These are phyloP conservation scores for Epichloe typhina DNA, from an alignment of 2,329 filamentous ascomycete genomes.

Conservation along the genomic window DNA sequence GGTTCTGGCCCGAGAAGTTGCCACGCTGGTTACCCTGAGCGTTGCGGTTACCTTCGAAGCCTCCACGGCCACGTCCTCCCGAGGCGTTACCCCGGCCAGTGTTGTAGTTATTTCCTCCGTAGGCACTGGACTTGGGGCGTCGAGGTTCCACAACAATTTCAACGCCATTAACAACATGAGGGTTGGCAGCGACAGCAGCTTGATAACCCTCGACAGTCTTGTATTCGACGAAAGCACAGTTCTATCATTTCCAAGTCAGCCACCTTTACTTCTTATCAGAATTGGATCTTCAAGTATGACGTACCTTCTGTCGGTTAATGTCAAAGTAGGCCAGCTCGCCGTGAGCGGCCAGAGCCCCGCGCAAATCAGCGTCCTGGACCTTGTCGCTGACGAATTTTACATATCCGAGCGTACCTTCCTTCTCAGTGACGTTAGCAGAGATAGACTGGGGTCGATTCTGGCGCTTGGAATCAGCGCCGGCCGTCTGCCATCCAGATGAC, in stretches of 20 bases:
- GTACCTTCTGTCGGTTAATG: constrained; percentile 72
- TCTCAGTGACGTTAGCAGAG: constrained; percentile 46
- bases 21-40: constrained; percentile 51
- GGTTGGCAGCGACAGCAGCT: constrained; percentile 71
- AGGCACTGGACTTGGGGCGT: constrained; percentile 59
- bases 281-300: constrained; percentile 8
- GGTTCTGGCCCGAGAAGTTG: constrained; percentile 52
- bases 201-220: constrained; percentile 68
- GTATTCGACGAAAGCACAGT: constrained; percentile 95
- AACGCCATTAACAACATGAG: constrained; percentile 71
- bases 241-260: constrained; percentile 37
- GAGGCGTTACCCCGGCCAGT: constrained; percentile 46
- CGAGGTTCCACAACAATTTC: constrained; percentile 81
- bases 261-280: background rate
- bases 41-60: constrained; percentile 44
- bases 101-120: constrained; percentile 55
- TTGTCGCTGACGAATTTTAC: constrained; percentile 93
- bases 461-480: constrained; percentile 70
- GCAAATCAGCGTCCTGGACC: constrained; percentile 63
- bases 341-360: constrained; percentile 55
- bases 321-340: constrained; percentile 63
- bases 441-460: constrained; percentile 62
- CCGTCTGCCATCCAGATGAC: constrained; percentile 64
- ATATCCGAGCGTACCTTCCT: constrained; percentile 71
- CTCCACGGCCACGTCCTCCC: constrained; percentile 50